These are phyloP conservation scores for Lophiotrema nucula DNA, from an alignment of 495 filamentous ascomycete species.

Conservation along the genomic window DNA sequence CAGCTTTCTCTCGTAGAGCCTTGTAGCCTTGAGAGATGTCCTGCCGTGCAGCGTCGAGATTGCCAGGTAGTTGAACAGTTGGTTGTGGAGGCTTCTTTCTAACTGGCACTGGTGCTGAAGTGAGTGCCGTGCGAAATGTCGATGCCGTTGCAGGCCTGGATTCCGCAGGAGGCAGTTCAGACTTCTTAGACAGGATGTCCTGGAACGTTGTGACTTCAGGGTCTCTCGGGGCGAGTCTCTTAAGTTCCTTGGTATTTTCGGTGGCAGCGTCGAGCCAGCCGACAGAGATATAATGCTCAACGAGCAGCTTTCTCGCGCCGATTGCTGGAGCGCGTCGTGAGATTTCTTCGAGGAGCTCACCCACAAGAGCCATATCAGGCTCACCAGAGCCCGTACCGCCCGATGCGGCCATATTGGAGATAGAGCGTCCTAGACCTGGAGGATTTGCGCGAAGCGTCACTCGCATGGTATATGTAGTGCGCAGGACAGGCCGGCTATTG, in stretches of 20 bases:
- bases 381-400: conserved; percentile 22
- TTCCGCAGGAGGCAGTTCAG: conserved; percentile 20
- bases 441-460: conserved; percentile 2
- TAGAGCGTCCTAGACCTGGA: not conserved
- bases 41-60: conserved; percentile 19
- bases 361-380: conserved; percentile 31
- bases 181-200: conserved; percentile 16
- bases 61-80: conserved; percentile 17
- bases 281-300: conserved; percentile 28
- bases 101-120: not conserved
- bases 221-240: conserved; percentile 17
- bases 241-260: conserved; percentile 25
- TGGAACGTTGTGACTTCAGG: conserved; percentile 17
- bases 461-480: not conserved
- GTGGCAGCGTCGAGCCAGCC: conserved; percentile 34
- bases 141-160: not conserved
- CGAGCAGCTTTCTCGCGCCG: conserved; percentile 24
- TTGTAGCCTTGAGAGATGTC: conserved; percentile 28
- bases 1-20: conserved; percentile 15
- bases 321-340: conserved; percentile 28
- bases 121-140: not conserved
- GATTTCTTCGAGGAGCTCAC: conserved; percentile 32
- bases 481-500: not conserved
- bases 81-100: conserved; percentile 7
- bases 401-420: conserved; percentile 10